Base-by-base conservation (phyloP, 2,329 filamentous ascomycete species). In the Xylaria sp. region DNA sequence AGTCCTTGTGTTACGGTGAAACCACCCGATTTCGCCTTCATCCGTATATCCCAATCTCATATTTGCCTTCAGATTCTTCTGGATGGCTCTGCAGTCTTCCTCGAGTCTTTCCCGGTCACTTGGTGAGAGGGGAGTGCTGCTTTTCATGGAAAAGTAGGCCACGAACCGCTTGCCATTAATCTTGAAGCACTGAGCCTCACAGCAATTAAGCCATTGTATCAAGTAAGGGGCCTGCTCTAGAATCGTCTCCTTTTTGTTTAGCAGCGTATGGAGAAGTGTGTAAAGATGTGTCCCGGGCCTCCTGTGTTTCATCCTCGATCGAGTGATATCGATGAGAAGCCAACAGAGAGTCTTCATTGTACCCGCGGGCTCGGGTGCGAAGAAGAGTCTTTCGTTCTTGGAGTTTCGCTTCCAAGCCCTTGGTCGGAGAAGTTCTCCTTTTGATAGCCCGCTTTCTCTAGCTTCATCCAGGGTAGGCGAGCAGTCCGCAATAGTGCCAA, bases 191-290 rank as follows among this genome's bases (percentile, higher is more conserved):
- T 68, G 61, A 0, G 58, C 56, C 27, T 69, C 65, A n/a, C 68
- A 68, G 59, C 62, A 66, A 27, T 68, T 68, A 1, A 69, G 44
- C 68, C 68, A 69, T 6, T 63, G 68, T 6, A 69, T 31, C 36
- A 69, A 42, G 0, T 10, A 50, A 2, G 65, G 49, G 3, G 36
- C 62, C 13, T 68, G 65, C 27, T 66, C 59, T 5, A 63, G n/a
- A 13, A 68, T 55, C 27, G 39, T 42, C 50, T 67, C 63, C 51
- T 58, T 67, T 36, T 56, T 61, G 47, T 65, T 45, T 2, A 66
- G 42, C 2, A 62, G 1, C 1, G 49, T 47, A 39, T 57, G 17
- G 3, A 67, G 54, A 1, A 68, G 44, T 5, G 57, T 68, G 33
- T 63, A 53, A 5, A 69, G 61, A 39, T 68, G 65, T 4, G 55